phyloP scores from a whole-genome alignment of 2,329 filamentous ascomycete species.

The Fusarium lateritium region DNA sequence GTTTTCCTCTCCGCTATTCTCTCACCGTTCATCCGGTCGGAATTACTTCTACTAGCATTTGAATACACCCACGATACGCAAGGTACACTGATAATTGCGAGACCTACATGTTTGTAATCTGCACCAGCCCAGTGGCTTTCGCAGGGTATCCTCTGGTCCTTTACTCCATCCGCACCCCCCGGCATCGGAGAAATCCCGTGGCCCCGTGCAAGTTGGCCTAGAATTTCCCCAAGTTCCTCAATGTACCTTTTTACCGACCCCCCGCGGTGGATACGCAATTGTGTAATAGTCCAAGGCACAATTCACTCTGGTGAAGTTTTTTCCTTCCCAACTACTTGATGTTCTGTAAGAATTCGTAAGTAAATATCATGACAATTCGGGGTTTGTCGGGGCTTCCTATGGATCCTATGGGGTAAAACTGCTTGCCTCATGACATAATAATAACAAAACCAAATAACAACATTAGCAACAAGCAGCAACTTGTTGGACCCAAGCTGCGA shows the following conservation, averaged over 20 bases:
- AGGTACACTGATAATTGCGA: slow-evolving; percentile 28
- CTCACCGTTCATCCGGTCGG: not conserved
- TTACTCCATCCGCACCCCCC: slow-evolving; percentile 19
- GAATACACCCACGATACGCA: slow-evolving; percentile 5
- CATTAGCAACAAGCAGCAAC: slow-evolving; percentile 1
- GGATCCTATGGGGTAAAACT: slow-evolving; percentile 35
- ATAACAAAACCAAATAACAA: slow-evolving; percentile 15
- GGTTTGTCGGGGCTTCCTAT: slow-evolving; percentile 24
- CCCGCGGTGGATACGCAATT: slow-evolving; percentile 41
- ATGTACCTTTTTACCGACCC: slow-evolving; percentile 29
- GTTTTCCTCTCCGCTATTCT: not conserved
- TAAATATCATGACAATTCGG: slow-evolving; percentile 36
- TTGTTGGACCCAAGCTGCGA: not conserved
- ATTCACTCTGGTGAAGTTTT: slow-evolving; percentile 6
- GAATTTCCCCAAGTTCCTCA: slow-evolving; percentile 23
- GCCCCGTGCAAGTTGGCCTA: not conserved
- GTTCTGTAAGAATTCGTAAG: not conserved
- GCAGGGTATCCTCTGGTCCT: slow-evolving; percentile 23
- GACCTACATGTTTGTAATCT: slow-evolving; percentile 27
- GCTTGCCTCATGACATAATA: slow-evolving; percentile 37
- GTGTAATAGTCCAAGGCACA: slow-evolving; percentile 36
- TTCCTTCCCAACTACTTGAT: not conserved
- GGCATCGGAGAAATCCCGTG: slow-evolving; percentile 41
- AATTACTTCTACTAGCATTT: slow-evolving; percentile 1
- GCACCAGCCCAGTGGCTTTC: slow-evolving; percentile 10